Base-by-base conservation (phyloP, 129 eudicot species). In the Flaveria bidentis region DNA sequence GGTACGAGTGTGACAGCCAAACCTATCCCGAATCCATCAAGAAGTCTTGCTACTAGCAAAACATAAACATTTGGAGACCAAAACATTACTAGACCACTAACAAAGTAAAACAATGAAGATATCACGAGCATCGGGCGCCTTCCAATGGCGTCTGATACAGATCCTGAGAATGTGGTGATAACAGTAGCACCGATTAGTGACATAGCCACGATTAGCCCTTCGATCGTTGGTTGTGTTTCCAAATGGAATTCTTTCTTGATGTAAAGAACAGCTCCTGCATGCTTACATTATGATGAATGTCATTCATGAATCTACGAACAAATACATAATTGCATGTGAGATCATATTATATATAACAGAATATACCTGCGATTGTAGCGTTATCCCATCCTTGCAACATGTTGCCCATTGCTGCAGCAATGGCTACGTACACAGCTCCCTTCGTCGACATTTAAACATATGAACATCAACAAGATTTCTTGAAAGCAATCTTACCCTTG, bases 311-410 rank as follows among this genome's bases (percentile, higher is more conserved):
- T n/a, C 10, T 2, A 3, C 30, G 14, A 7, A 57, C 17, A 33
- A 57, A 16, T 4, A 56, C n/a, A 47, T 45, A 16, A 9, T 20
- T 20, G 22, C 22, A 10, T 14, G 0, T 52, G 56, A 53, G 47
- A 8, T 22, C 15, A 79, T 51, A 15, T 51, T 4, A 23, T 28
- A 26, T 2, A 26, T 30, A 3, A 30, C 0, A 3, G 4, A 3
- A 30, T 30, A 65, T 79, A 93, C 98, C 98, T 80, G 96, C 96
- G 46, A 93, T 93, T 18, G 97, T 93, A 67, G 98, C 98, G 78
- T 93, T 93, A 80, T 93, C 98, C 96, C 98, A 93, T 81, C 98
- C 98, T 83, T 93, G 98, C 84, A 93, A 82, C 81, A 93, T 12
- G 85, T 93, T 93, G 53, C 98, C 98, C 74, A 93, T 88, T 41